Evolutionary conservation across 495 filamentous ascomycete species (phyloP).

Genomic region (Apiosordaria backusii): DNA sequence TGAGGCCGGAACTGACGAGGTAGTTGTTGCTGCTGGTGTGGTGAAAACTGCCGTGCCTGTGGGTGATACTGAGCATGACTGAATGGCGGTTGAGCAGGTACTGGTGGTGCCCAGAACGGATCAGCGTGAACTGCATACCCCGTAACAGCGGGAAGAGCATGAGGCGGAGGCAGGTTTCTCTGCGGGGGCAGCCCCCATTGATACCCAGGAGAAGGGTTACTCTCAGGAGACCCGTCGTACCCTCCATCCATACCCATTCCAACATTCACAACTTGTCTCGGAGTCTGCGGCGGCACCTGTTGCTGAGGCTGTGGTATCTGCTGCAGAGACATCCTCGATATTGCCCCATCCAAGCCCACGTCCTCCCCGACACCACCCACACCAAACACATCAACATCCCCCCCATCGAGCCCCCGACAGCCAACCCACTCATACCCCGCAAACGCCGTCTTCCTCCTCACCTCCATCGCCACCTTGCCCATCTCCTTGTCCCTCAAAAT

Average conservation of each 20-base stretch:
- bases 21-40: background rate
- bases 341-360: background rate
- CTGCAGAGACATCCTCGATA: no score
- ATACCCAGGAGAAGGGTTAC: background rate
- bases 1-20: background rate
- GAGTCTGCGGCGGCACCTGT: background rate
- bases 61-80: background rate
- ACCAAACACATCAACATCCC: background rate
- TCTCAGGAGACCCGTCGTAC: background rate
- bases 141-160: background rate
- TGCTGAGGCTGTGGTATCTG: background rate
- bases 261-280: background rate
- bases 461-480: conserved; percentile 62
- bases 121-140: background rate
- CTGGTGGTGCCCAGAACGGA: background rate
- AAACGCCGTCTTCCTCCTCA: conserved; percentile 77
- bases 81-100: background rate
- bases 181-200: background rate
- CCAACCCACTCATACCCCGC: conserved; percentile 76
- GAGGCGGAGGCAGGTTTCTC: background rate
- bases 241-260: background rate
- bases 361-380: background rate
- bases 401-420: background rate
- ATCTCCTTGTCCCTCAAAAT: conserved; percentile 68
- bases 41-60: background rate